Evolutionary conservation across 495 filamentous ascomycete genomes (phyloP), one percentile per base, ranked within the genome.

Genomic region (Aspergillus heteromorphus): DNA sequence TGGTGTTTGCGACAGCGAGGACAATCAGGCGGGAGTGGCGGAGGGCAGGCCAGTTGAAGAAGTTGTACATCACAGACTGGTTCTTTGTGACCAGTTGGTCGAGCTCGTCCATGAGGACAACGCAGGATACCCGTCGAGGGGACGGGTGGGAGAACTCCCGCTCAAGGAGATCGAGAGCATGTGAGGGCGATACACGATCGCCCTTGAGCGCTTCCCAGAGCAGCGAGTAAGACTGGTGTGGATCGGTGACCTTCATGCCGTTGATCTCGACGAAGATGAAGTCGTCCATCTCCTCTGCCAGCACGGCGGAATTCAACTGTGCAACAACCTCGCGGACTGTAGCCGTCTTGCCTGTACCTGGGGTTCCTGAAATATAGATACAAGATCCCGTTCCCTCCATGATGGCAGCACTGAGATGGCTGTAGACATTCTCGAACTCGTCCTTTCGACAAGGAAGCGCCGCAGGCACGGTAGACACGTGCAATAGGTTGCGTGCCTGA

Each of bases 201-300:
- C 90, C 91, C 59, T 89, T 91, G 60, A 99, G 72, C 0, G 92
- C 93, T 73, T 99, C 91, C 93, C 95, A 99, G 6, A 99, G 83
- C 10, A 97, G 74, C 4, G 89, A 86, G 70, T 99, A 99, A 0
- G 92, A 88, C 67, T 99, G 95, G 65, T 97, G 91, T 0, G 95
- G 93, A 67, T 99, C 95, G 0, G 95, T 93, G 61, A 97, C 88
- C 76, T 97, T 97, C 95, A 99, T 97, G 48, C 95, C 95, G 70
- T 99, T 99, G 72, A 99, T 97, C 70, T 99, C 95, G 57, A 97
- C 92, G 58, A 97, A 99, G 59, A 96, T 95, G 67, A 99, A 99
- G 67, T 99, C 95, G 61, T 97, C 95, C 49, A 99, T 83, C 71
- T 97, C 92, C 65, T 99, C 95, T 10, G 84, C 83, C 27, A 80